Base-by-base conservation (phyloP, 2,329 filamentous ascomycete species). In the Alternaria arborescens region DNA sequence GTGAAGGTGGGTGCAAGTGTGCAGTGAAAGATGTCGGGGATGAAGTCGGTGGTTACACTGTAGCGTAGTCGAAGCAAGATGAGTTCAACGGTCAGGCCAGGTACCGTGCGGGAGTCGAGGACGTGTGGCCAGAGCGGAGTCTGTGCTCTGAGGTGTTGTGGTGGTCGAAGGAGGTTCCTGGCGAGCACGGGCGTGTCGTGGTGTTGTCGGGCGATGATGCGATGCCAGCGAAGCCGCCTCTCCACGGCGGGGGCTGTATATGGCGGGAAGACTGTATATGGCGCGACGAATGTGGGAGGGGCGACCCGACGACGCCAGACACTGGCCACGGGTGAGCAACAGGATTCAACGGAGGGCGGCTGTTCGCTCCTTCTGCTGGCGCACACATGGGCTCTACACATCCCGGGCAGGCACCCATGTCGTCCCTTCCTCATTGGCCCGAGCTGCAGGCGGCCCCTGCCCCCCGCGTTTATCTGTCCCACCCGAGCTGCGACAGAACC, bases 201-300 rank as follows among this genome's bases (percentile, higher is more conserved):
- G 58, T 58, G 40, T 42, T 24, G 58, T 60, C 32, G 46, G 46
- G 47, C 46, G 60, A 58, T 38, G 60, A 52, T 62, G 54, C 44
- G 64, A 50, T 53, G 62, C 58, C 62, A 60, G 55, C 64, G 60
- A 66, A 60, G 66, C 66, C 62, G 65, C 69, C 30, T 50, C 46
- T 50, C 30, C 61, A 64, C 63, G 65, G 63, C 68, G 65, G 66
- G 66, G 63, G 61, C 64, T 70, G 68, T 55, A 64, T 63, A 68
- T 69, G 71, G 72, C 72, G 67, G 69, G 64, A 64, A 67, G 68
- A 68, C 69, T 67, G 72, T 76, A 75, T 74, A 74, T 72, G 62
- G 67, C 65, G 58, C 60, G 54, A 62, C 66, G 63, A 68, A 62
- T 61, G 59, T 60, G 58, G 52, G 66, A 73, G 68, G 71, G 70